Conservation (phyloP, 495 filamentous ascomycete species). For the Xeromyces bisporus region DNA sequence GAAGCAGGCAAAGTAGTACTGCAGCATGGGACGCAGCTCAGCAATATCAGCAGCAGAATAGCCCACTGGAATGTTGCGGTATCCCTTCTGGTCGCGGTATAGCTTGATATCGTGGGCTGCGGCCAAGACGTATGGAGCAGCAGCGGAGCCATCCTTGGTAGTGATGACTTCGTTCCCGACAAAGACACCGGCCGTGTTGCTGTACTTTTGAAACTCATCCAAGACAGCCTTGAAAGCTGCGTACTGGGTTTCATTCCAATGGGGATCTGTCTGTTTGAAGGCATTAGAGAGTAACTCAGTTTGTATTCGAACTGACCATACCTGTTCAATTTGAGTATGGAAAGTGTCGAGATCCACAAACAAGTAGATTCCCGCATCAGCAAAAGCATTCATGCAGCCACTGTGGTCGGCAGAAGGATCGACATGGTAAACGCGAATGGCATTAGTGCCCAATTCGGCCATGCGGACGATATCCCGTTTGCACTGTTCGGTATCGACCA, state of each 20-base stretch:
- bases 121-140: constrained; percentile 69
- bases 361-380: constrained; percentile 58
- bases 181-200: constrained; percentile 70
- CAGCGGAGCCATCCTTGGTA: constrained; percentile 36
- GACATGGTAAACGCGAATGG: constrained; percentile 83
- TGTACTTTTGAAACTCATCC: constrained; percentile 60
- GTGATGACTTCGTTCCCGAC: constrained; percentile 73
- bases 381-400: constrained; percentile 54
- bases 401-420: constrained; percentile 53
- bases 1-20: constrained; percentile 75
- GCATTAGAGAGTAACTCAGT: neutral
- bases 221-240: constrained; percentile 51
- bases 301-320: constrained; percentile 15
- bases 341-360: constrained; percentile 79
- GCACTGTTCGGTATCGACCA: constrained; percentile 62
- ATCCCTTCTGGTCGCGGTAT: constrained; percentile 59
- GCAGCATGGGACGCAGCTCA: constrained; percentile 64
- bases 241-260: constrained; percentile 57
- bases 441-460: constrained; percentile 64
- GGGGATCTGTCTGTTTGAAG: constrained; percentile 13
- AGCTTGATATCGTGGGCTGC: constrained; percentile 68
- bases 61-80: constrained; percentile 68
- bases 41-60: constrained; percentile 86
- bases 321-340: constrained; percentile 56
- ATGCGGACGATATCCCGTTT: constrained; percentile 59